Evolutionary conservation across 1,284 basidiomycete species (phyloP).

Genomic region (Trichosporon sp.): DNA sequence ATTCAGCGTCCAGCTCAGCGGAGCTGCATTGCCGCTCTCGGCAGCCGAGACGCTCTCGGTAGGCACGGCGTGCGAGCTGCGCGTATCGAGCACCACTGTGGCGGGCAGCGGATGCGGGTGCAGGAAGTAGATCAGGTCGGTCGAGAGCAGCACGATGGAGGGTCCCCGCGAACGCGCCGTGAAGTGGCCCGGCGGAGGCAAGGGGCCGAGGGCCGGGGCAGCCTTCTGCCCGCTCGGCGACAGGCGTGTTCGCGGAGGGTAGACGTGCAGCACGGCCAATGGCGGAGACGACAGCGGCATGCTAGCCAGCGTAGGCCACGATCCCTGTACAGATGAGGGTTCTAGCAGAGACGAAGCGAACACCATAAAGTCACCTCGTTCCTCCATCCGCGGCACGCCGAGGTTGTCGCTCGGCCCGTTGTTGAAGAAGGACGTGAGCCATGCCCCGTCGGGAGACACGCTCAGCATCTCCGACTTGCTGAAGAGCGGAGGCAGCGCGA

Average conservation of each 20-base stretch:
- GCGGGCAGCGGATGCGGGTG: slow-evolving; percentile 22
- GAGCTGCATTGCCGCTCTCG: slow-evolving; percentile 6
- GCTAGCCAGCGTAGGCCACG: slow-evolving; percentile 23
- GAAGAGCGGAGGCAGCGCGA: slow-evolving; percentile 23
- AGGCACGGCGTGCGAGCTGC: slow-evolving; percentile 7
- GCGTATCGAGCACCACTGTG: slow-evolving; percentile 15
- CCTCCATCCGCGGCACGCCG: slow-evolving; percentile 1
- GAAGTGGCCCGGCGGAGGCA: slow-evolving; percentile 19
- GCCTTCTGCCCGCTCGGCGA: slow-evolving; percentile 3
- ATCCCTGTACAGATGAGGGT: slow-evolving; percentile 14
- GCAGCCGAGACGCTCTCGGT: slow-evolving; percentile 9
- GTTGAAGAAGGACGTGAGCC: slow-evolving; percentile 24
- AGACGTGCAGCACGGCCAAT: slow-evolving; percentile 28
- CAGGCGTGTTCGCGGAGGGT: slow-evolving; percentile 27
- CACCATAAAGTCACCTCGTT: slow-evolving; percentile 12
- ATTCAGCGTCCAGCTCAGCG: slow-evolving; percentile 25
- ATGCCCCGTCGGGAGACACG: slow-evolving; percentile 33
- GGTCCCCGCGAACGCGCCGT: slow-evolving; percentile 23
- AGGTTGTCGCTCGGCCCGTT: slow-evolving; percentile 1
- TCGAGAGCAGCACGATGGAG: slow-evolving; percentile 25
- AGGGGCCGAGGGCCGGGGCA: slow-evolving; percentile 27
- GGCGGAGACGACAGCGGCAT: slow-evolving; percentile 24
- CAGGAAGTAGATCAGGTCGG: slow-evolving; percentile 25
- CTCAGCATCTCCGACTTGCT: slow-evolving; percentile 20
- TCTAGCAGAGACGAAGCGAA: slow-evolving; percentile 27